Conservation (phyloP, 768 basidiomycete genomes). For the Xerocomellus chrysenteron region DNA sequence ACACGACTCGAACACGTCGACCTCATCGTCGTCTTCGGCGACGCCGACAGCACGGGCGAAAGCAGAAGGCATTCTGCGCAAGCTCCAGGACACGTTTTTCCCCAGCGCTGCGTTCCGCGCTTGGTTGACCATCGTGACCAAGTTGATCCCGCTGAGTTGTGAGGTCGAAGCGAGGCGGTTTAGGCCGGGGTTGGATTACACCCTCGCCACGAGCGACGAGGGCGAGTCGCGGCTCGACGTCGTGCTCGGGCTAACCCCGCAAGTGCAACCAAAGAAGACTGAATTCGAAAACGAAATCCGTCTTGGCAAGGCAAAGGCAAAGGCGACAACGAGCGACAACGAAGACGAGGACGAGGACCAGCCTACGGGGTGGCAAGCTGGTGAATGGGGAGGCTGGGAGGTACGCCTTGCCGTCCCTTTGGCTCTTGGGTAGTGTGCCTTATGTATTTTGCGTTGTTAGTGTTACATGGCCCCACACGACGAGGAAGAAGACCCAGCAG, state of each 20-base stretch:
- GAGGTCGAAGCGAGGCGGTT: slow-evolving; percentile 83
- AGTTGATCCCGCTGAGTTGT: slow-evolving; percentile 69
- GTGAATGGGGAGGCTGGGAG: slow-evolving; percentile 95
- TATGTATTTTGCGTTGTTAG: slow-evolving; percentile 34
- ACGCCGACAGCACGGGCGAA: no score
- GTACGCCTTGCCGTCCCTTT: slow-evolving; percentile 37
- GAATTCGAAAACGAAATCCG: slow-evolving; percentile 2
- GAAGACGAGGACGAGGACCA: slow-evolving; percentile 31
- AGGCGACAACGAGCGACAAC: slow-evolving; percentile 18
- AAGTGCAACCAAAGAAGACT: slow-evolving; percentile 32
- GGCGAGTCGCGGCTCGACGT: slow-evolving; percentile 82
- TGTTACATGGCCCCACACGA: slow-evolving; percentile 96
- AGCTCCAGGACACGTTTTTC: slow-evolving; percentile 76
- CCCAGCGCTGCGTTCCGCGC: slow-evolving; percentile 80
- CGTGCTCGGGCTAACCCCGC: slow-evolving; percentile 82
- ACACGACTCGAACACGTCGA: no score
- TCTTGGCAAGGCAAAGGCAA: slow-evolving; percentile 33
- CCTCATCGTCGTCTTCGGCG: no score
- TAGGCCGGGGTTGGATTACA: slow-evolving; percentile 92
- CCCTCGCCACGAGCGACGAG: slow-evolving; percentile 85
- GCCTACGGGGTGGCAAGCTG: slow-evolving; percentile 59
- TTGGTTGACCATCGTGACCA: slow-evolving; percentile 79
- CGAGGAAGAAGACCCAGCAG: slow-evolving; percentile 92
- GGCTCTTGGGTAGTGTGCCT: neutral
- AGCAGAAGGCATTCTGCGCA: slow-evolving; percentile 24